Evolutionary conservation across 108 stramenopile species (phyloP), one percentile per base, ranked within the genome.

Genomic region (Ochromonas danica): DNA sequence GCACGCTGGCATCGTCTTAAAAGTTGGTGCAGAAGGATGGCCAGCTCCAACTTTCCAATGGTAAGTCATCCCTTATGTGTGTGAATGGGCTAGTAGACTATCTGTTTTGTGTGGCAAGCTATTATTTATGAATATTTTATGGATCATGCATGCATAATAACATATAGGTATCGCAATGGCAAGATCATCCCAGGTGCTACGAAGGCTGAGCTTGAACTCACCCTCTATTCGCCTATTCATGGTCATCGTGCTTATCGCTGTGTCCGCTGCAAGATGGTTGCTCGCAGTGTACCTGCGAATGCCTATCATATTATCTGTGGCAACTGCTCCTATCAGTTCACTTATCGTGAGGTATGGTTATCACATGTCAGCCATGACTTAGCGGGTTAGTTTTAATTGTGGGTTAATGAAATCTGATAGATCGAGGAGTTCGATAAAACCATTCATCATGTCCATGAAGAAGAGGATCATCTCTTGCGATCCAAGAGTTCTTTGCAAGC

Each of bases 21-120:
- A 36, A 63, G 57, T 61, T 61, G 30, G 45, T 10, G 83, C 79
- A 1, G 83, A 27, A 33, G 79, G 70, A 33, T 84, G 83, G 83
- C 83, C 83, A 25, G 61, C 33, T 30, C 79, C 79, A 28, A 60
- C 30, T n/a, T 84, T 40, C 67, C 83, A 80, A 79, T 84, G 83
- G 83, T n/a, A n/a, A n/a, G n/a, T n/a, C n/a, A n/a, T n/a, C n/a
- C n/a, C n/a, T n/a, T 60, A 60, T 60, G n/a, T 25, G n/a, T 25
- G n/a, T 60, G 57, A 25, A 25, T 25, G n/a, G n/a, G 57, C 57
- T 60, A n/a, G n/a, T n/a, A n/a, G n/a, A n/a, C n/a, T n/a, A n/a
- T n/a, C n/a, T n/a, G n/a, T n/a, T n/a, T n/a, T n/a, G n/a, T n/a
- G n/a, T n/a, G n/a, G n/a, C n/a, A n/a, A n/a, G n/a, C n/a, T n/a